These are phyloP conservation scores for Myriosclerotinia scirpicola DNA, from an alignment of 2,329 filamentous ascomycete species.

Conservation along the genomic window DNA sequence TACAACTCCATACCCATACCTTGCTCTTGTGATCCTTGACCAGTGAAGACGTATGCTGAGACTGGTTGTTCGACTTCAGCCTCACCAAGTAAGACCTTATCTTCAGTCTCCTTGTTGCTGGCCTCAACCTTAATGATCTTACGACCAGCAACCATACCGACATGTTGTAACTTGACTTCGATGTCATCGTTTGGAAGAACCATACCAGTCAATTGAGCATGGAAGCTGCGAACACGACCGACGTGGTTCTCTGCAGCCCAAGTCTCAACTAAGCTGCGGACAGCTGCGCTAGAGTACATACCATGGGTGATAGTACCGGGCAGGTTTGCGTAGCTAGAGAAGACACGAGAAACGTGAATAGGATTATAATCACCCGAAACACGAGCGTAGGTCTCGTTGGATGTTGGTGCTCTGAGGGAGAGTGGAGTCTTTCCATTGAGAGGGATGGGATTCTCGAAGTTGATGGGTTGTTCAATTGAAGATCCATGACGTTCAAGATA, in stretches of 20 bases:
- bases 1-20: slow-evolving; percentile 99
- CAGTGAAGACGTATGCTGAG: slow-evolving; percentile 96
- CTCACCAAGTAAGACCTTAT: slow-evolving; percentile 92
- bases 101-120: slow-evolving; percentile 91
- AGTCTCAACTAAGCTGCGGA: slow-evolving; percentile 93
- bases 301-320: slow-evolving; percentile 98
- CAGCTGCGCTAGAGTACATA: slow-evolving; percentile 98
- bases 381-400: slow-evolving; percentile 96
- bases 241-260: slow-evolving; percentile 99
- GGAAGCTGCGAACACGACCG: slow-evolving; percentile 94
- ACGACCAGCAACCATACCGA: slow-evolving; percentile 95
- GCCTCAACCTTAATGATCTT: slow-evolving; percentile 99
- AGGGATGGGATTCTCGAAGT: slow-evolving; percentile 97
- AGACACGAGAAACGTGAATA: slow-evolving; percentile 96
- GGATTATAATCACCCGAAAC: slow-evolving; percentile 99
- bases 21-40: slow-evolving; percentile 97
- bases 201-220: slow-evolving; percentile 97
- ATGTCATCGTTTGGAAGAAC: slow-evolving; percentile 95
- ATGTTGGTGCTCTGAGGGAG: slow-evolving; percentile 84
- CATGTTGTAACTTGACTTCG: slow-evolving; percentile 91
- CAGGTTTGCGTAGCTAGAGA: slow-evolving; percentile 91
- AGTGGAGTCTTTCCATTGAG: slow-evolving; percentile 89
- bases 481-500: slow-evolving; percentile 90
- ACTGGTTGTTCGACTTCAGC: slow-evolving; percentile 97
- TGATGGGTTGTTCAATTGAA: slow-evolving; percentile 91